Conservation (phyloP, 371 early-diverging fungal species). For the Dinochytrium kinnereticum region DNA sequence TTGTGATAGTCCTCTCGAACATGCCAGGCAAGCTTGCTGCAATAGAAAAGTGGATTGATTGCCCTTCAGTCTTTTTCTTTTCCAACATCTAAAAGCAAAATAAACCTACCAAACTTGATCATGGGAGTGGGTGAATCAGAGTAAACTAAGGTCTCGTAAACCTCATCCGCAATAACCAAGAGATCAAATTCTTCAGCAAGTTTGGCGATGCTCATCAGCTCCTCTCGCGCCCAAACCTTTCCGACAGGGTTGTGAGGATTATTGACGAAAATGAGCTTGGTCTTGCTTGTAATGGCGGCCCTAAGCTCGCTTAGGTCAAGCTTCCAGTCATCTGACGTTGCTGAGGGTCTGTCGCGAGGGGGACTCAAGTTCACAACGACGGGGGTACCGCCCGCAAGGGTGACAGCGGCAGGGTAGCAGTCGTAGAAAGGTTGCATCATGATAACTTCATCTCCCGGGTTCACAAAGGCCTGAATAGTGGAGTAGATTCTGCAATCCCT, state of each 20-base stretch:
- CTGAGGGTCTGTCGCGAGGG: conserved; percentile 27
- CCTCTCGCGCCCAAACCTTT: conserved; percentile 74
- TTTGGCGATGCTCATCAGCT: conserved; percentile 72
- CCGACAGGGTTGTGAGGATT: conserved; percentile 97
- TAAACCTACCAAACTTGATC: conserved; percentile 53
- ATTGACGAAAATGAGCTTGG: conserved; percentile 91
- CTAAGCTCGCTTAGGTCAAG: conserved; percentile 83
- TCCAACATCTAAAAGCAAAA: not conserved
- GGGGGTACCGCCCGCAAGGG: conserved; percentile 88
- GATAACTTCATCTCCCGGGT: conserved; percentile 86
- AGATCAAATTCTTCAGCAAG: conserved; percentile 84
- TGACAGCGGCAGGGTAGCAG: conserved; percentile 76
- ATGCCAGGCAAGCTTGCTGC: conserved; percentile 55
- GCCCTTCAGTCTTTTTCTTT: no score
- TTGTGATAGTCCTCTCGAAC: conserved; percentile 92
- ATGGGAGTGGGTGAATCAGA: conserved; percentile 55
- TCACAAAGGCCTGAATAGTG: conserved; percentile 75
- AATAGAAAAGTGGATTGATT: no score
- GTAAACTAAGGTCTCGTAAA: conserved; percentile 88
- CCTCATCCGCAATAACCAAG: conserved; percentile 92
- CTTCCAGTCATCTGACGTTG: conserved; percentile 73
- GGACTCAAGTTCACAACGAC: conserved; percentile 83
- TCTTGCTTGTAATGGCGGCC: conserved; percentile 72
- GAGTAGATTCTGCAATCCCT: conserved; percentile 72
- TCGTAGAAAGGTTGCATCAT: conserved; percentile 90